Conservation (phyloP, 2,329 filamentous ascomycete species). For the Sarocladium brachiariae region DNA sequence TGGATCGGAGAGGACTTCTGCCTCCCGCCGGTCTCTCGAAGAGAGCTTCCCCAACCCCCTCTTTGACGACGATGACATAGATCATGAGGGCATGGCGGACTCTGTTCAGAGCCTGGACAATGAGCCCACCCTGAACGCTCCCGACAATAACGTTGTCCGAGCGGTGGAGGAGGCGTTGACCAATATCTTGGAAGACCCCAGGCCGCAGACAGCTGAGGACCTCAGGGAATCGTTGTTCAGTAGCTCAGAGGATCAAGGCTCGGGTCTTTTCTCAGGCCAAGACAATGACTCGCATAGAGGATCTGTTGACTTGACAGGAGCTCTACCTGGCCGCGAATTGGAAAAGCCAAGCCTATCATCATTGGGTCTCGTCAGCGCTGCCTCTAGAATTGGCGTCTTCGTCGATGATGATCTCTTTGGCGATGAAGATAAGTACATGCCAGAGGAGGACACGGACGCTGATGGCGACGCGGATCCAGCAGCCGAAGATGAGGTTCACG, state of each 20-base stretch:
- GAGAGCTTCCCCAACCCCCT: conserved; percentile 45
- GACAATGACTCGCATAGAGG: conserved; percentile 61
- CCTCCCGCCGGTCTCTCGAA: conserved; percentile 63
- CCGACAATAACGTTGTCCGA: conserved; percentile 76
- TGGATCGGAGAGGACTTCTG: conserved; percentile 32
- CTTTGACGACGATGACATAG: conserved; percentile 77
- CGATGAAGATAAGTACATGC: conserved; percentile 77
- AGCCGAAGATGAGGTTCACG: conserved; percentile 76
- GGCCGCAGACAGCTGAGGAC: conserved; percentile 56
- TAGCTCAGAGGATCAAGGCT: conserved; percentile 22
- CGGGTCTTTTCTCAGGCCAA: conserved; percentile 42
- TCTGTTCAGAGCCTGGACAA: conserved; percentile 72
- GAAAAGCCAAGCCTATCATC: conserved; percentile 85
- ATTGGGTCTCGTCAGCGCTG: conserved; percentile 80
- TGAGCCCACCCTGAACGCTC: conserved; percentile 50
- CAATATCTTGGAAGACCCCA: conserved; percentile 81
- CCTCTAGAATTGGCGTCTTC: conserved; percentile 86
- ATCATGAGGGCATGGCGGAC: conserved; percentile 60
- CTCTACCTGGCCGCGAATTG: conserved; percentile 33
- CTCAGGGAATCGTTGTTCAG: conserved; percentile 60
- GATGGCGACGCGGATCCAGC: conserved; percentile 50
- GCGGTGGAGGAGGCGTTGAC: conserved; percentile 90
- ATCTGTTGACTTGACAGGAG: conserved; percentile 46
- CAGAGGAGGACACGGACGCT: conserved; percentile 76
- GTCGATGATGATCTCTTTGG: conserved; percentile 88